These are phyloP conservation scores for Xylaria intraflava DNA, from an alignment of 495 filamentous ascomycete genomes.

Conservation along the genomic window DNA sequence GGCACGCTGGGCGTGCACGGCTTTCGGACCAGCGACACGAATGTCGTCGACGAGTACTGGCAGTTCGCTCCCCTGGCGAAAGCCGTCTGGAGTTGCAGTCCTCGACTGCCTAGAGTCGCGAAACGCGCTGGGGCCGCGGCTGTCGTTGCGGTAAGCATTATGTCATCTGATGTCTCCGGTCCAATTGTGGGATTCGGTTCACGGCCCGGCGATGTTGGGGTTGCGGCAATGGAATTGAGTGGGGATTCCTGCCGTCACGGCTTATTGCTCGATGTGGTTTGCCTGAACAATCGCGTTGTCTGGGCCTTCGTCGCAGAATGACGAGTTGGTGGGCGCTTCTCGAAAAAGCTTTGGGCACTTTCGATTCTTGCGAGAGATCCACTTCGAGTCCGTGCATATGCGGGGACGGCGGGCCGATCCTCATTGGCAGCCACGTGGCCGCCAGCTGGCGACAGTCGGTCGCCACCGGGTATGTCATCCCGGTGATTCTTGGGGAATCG, in stretches of 20 bases:
- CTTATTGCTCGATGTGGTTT: constrained; percentile 10
- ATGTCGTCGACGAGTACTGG: constrained; percentile 15
- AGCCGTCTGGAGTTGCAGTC: constrained; percentile 22
- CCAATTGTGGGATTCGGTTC: background rate
- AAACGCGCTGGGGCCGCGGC: constrained; percentile 21
- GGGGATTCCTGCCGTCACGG: constrained; percentile 5
- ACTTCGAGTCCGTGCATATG: background rate
- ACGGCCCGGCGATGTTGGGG: background rate
- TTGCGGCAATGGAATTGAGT: constrained; percentile 6
- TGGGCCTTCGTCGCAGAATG: background rate
- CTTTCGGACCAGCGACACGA: constrained; percentile 15
- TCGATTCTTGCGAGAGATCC: background rate
- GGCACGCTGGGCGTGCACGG: constrained; percentile 16
- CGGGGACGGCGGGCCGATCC: background rate
- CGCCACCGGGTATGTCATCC: no score
- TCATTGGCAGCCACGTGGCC: background rate
- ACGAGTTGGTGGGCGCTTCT: background rate
- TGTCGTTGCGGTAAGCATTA: constrained; percentile 25
- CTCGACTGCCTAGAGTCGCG: constrained; percentile 17
- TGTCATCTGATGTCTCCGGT: constrained; percentile 11
- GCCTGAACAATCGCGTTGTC: background rate
- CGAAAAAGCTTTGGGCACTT: constrained; percentile 15
- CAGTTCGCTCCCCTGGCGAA: constrained; percentile 22
- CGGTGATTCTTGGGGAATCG: no score
- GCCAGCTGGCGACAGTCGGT: no score